Evolutionary conservation across 495 filamentous ascomycete species (phyloP), one percentile per base, ranked within the genome.

Genomic region (Lophium mytilinum): DNA sequence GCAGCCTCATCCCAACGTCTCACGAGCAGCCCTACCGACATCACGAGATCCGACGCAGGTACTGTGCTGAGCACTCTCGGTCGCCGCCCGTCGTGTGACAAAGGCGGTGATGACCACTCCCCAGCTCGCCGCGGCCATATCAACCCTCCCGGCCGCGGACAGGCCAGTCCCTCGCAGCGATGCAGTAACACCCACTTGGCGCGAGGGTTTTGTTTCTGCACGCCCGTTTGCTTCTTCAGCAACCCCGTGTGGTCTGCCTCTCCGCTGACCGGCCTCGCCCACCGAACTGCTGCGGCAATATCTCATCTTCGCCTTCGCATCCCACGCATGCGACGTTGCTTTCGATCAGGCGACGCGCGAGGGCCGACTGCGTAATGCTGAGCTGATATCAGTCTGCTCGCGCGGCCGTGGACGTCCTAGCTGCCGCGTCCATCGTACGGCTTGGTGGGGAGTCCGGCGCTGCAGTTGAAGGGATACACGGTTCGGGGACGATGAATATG

Each of bases 291-390:
- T 30, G 60, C 60, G 55, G 60, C 46, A 36, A 53, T 34, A 55
- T 45, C 33, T 30, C 60, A 45, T 15, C 50, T 34, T 11, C 36
- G 18, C 8, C 24, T n/a, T 33, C 9, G 45, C 54, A 55, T 55
- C 55, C 60, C 60, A 46, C 52, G 52, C 50, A 15, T 52, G 40
- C 49, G 9, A 46, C 37, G 35, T 35, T 21, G 43, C 33, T 50
- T 37, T 53, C 15, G 52, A 63, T 56, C 47, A 59, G 59, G 52
- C 35, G 52, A 45, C 46, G 52, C 35, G 51, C 51, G 43, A 53
- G 50, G 40, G 34, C 33, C 40, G 12, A 18, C 11, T 34, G 50
- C 52, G 33, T 59, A 52, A 63, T 56, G 56, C 7, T 48, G 14
- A 37, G n/a, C 24, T 36, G 46, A 33, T 21, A 19, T 37, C 55